Evolutionary conservation across 169 alveolate genomes (phyloP).

Genomic region (Cryptosporidium ryanae): DNA sequence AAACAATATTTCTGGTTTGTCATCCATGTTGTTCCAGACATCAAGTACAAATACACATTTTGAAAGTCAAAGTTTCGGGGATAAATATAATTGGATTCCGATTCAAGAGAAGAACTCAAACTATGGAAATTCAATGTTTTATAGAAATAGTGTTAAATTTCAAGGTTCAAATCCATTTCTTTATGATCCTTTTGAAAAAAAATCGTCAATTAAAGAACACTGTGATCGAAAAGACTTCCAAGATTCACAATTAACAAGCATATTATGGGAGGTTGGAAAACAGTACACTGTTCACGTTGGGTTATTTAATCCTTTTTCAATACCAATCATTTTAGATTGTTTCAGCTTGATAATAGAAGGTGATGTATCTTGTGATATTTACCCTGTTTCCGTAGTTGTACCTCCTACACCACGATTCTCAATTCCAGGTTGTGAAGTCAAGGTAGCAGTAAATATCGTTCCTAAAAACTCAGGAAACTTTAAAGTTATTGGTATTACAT

Average conservation of each 20-base stretch:
- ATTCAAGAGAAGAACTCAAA: slow-evolving; percentile 4
- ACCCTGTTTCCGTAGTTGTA: slow-evolving; percentile 63
- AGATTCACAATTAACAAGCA: neutral
- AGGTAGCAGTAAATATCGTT: slow-evolving; percentile 43
- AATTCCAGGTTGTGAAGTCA: slow-evolving; percentile 51
- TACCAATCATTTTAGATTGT: slow-evolving; percentile 51
- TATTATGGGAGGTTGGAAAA: slow-evolving; percentile 38
- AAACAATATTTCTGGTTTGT: neutral
- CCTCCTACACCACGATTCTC: slow-evolving; percentile 66
- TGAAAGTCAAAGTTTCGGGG: neutral
- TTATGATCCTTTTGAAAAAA: slow-evolving; percentile 62
- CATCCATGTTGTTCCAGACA: neutral
- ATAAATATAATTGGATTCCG: slow-evolving; percentile 30
- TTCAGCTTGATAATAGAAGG: slow-evolving; percentile 46
- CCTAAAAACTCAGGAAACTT: slow-evolving; percentile 50
- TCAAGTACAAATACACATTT: slow-evolving; percentile 1
- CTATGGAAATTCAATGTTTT: neutral
- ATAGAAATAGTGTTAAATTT: neutral
- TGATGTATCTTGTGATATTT: slow-evolving; percentile 45
- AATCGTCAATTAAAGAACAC: neutral
- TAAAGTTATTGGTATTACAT: slow-evolving; percentile 42
- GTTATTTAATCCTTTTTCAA: slow-evolving; percentile 45
- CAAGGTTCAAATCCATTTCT: slow-evolving; percentile 36
- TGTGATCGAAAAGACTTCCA: slow-evolving; percentile 5
- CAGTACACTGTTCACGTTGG: slow-evolving; percentile 48